Conservation (phyloP, 192 early-diverging fungal genomes). For the Gamsiella multidivaricata region DNA sequence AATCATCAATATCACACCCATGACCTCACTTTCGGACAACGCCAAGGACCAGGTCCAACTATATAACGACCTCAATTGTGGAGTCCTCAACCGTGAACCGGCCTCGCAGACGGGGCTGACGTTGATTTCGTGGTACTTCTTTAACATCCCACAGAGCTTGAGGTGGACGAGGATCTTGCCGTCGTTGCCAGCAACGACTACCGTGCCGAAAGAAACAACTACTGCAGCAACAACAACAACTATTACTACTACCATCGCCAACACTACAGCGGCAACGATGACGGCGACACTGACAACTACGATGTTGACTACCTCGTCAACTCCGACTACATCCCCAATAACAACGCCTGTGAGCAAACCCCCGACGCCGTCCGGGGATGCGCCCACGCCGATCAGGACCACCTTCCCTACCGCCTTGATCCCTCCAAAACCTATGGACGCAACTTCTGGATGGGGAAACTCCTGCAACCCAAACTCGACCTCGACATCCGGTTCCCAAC, state of each 20-base stretch:
- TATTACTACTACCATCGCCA: neutral
- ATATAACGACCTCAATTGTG: slow-evolving; percentile 8
- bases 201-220: neutral
- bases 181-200: neutral
- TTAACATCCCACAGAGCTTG: slow-evolving; percentile 1
- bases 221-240: neutral
- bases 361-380: neutral
- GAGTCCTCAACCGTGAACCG: neutral
- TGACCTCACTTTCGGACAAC: neutral
- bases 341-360: neutral
- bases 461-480: too few relatives aligned
- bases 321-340: neutral
- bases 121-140: slow-evolving; percentile 10
- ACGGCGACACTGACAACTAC: neutral
- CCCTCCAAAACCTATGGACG: slow-evolving; percentile 22
- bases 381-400: slow-evolving; percentile 2
- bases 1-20: slow-evolving; percentile 16
- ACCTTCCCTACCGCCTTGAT: slow-evolving; percentile 14
- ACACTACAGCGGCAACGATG: neutral
- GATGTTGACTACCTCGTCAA: neutral
- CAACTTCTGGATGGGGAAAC: neutral
- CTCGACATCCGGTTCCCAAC: neutral
- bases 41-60: neutral
- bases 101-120: neutral
- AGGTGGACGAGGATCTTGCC: slow-evolving; percentile 4